These are phyloP conservation scores for Holtermannia corniformis DNA, from an alignment of 768 basidiomycete genomes.

Conservation along the genomic window DNA sequence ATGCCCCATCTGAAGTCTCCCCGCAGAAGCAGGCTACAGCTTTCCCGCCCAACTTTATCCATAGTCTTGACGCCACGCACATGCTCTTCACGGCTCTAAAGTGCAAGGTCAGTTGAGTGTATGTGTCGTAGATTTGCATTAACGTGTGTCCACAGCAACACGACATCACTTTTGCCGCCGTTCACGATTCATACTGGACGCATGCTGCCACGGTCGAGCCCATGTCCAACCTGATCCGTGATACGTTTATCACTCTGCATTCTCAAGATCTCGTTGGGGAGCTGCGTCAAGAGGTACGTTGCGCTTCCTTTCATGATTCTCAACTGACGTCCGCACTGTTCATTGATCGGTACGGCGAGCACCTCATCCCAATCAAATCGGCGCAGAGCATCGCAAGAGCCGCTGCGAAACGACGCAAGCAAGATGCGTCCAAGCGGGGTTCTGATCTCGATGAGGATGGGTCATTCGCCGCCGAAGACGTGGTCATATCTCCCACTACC, in stretches of 20 bases:
- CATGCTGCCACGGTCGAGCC: conserved; percentile 76
- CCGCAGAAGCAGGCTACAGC: conserved; percentile 81
- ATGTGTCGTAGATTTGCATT: conserved; percentile 29
- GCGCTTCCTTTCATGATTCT: not conserved
- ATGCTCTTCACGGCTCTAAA: conserved; percentile 95
- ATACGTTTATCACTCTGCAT: conserved; percentile 87
- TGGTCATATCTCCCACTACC: conserved; percentile 2
- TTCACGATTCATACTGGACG: conserved; percentile 99
- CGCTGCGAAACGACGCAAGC: conserved; percentile 24
- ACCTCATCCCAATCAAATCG: conserved; percentile 26
- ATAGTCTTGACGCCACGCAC: conserved; percentile 94
- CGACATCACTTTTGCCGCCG: conserved; percentile 77
- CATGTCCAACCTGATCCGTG: conserved; percentile 82
- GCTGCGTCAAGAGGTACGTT: conserved; percentile 62
- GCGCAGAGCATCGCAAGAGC: conserved; percentile 18
- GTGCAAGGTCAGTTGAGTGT: conserved; percentile 52
- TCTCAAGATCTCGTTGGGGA: conserved; percentile 69
- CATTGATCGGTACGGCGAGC: conserved; percentile 62
- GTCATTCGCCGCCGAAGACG: too few relatives aligned
- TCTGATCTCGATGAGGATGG: too few relatives aligned
- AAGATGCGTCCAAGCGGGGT: too few relatives aligned
- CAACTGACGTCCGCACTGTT: conserved; percentile 47
- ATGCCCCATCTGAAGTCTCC: conserved; percentile 68
- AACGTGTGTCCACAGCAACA: conserved; percentile 48
- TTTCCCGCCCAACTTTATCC: conserved; percentile 98